These are phyloP conservation scores for Botryosphaeria dothidea DNA, from an alignment of 2,329 filamentous ascomycete genomes.

Conservation along the genomic window DNA sequence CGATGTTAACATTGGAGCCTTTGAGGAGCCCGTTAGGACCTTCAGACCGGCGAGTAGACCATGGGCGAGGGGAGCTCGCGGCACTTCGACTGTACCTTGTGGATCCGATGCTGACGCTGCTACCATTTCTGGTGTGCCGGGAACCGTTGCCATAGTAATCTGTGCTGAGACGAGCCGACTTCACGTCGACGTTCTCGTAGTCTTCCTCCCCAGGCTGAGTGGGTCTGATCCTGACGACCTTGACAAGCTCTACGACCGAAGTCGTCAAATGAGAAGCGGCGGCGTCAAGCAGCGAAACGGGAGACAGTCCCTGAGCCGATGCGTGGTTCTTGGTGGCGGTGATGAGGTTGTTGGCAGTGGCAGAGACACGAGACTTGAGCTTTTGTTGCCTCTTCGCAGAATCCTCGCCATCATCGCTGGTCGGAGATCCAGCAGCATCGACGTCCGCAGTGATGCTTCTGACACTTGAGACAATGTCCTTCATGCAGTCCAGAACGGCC, in stretches of 20 bases:
- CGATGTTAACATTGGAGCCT: slow-evolving; percentile 24
- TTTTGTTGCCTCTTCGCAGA: slow-evolving; percentile 61
- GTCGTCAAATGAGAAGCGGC: slow-evolving; percentile 88
- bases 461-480: slow-evolving; percentile 78
- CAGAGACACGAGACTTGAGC: slow-evolving; percentile 81
- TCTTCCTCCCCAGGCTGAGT: slow-evolving; percentile 75
- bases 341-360: slow-evolving; percentile 92
- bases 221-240: slow-evolving; percentile 77
- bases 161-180: not conserved
- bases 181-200: slow-evolving; percentile 52
- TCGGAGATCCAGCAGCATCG: slow-evolving; percentile 53
- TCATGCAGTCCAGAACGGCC: slow-evolving; percentile 81
- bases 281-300: slow-evolving; percentile 90
- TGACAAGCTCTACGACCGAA: slow-evolving; percentile 81
- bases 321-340: slow-evolving; percentile 93
- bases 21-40: slow-evolving; percentile 23
- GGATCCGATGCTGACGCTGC: slow-evolving; percentile 38
- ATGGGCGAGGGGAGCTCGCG: slow-evolving; percentile 33
- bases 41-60: slow-evolving; percentile 14
- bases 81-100: slow-evolving; percentile 31
- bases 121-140: slow-evolving; percentile 31
- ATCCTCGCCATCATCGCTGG: slow-evolving; percentile 32
- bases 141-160: slow-evolving; percentile 16
- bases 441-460: slow-evolving; percentile 84
- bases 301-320: slow-evolving; percentile 77